Base-by-base conservation (phyloP, 2,329 filamentous ascomycete genomes). In the Triangularia setosa region DNA sequence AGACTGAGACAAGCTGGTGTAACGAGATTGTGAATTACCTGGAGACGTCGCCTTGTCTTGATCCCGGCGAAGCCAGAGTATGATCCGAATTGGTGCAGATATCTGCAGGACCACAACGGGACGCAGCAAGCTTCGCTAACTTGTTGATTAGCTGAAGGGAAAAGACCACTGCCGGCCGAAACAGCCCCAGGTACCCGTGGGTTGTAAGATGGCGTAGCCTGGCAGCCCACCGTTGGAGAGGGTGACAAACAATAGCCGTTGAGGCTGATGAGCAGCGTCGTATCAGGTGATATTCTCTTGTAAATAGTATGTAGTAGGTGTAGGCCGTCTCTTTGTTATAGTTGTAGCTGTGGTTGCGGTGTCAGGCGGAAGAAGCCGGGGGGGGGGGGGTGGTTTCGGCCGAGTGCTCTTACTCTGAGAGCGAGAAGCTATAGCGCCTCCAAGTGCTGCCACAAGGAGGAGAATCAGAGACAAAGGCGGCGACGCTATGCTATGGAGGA, bases 1-100 rank as follows among this genome's bases (percentile, higher is more conserved):
- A 8, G 69, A 74, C 70, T 74, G 74, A 76, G 75, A 77, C 76
- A 77, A 71, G 14, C 63, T 71, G 65, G 75, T 76, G 74, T 73
- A 71, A 77, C 76, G 67, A 62, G 60, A 60, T 52, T 60, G 59
- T 67, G 58, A 67, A 27, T 60, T 53, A 48, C 54, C 53, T 52
- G 4, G 33, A 24, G 9, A 48, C 28, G 33, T 33, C 25, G 21
- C 53, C 25, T 59, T 52, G 58, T 61, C 27, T 61, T 40, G 58
- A 35, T 23, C n/a, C 23, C 33, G 52, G 52, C 52, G 52, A 25
- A 16, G 52, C 24, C 52, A 55, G 52, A 25, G 52, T 55, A 27
- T 55, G 52, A 55, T 55, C 52, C 52, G 52, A 27, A 25, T 21
- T 55, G 52, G 52, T 25, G 52, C 25, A 27, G 23, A 6, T 25